Evolutionary conservation across 805 yeast species (phyloP).

Genomic region (Candida nemodendra): DNA sequence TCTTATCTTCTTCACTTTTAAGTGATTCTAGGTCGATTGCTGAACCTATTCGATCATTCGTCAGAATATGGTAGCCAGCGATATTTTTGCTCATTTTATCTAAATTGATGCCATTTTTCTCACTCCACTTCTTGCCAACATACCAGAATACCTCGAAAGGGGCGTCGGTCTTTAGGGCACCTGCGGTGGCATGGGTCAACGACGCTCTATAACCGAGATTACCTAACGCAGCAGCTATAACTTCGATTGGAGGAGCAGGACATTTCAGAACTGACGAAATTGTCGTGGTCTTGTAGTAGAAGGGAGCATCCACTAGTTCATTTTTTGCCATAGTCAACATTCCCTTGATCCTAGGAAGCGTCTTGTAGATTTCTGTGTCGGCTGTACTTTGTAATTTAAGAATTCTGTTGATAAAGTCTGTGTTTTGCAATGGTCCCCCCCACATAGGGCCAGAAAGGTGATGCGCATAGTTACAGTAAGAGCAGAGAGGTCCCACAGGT

Average conservation of each 20-base stretch:
- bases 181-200: slow-evolving; percentile 84
- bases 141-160: slow-evolving; percentile 80
- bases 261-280: slow-evolving; percentile 74
- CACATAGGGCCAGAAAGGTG: slow-evolving; percentile 98
- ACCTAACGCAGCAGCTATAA: slow-evolving; percentile 75
- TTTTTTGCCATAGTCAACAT: slow-evolving; percentile 82
- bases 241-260: slow-evolving; percentile 77
- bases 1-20: slow-evolving; percentile 25
- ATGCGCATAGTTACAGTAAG: slow-evolving; percentile 64
- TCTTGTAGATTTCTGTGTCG: slow-evolving; percentile 63
- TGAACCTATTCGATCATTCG: slow-evolving; percentile 38
- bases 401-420: slow-evolving; percentile 62
- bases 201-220: slow-evolving; percentile 81
- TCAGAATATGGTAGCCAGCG: slow-evolving; percentile 58
- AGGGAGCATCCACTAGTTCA: slow-evolving; percentile 66
- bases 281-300: slow-evolving; percentile 80
- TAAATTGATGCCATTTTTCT: slow-evolving; percentile 39
- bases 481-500: slow-evolving; percentile 59
- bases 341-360: slow-evolving; percentile 82
- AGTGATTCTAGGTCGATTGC: slow-evolving; percentile 32
- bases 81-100: slow-evolving; percentile 47
- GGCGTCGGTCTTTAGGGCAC: slow-evolving; percentile 87
- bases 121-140: slow-evolving; percentile 63
- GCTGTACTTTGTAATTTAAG: slow-evolving; percentile 50
- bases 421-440: slow-evolving; percentile 75